Base-by-base conservation (phyloP, 2,329 filamentous ascomycete species). In the Claviceps sp. region DNA sequence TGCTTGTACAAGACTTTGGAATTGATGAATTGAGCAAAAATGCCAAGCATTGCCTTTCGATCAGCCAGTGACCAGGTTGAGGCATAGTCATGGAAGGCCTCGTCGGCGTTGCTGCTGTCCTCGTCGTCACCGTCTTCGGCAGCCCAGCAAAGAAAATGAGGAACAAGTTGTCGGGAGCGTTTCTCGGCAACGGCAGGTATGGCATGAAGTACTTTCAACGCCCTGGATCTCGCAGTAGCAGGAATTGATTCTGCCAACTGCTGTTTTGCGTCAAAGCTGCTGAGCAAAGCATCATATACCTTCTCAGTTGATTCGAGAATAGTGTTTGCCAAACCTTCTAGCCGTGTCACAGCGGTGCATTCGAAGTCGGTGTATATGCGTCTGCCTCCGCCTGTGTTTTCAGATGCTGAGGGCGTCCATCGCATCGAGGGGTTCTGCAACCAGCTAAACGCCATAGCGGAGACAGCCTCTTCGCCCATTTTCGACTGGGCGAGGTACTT, bases 1-100 rank as follows among this genome's bases (percentile, higher is more conserved):
- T 85, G 79, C 61, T 82, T 85, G 66, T 82, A 97, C 4, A 98
- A 72, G 1, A 89, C 89, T 60, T 77, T 86, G 0, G 93, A 89
- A 62, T 98, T 98, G 48, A 77, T 72, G 62, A 97, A 97, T 56
- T 89, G 82, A 0, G 86, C 79, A 62, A 98, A 89, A 5, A 98
- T 74, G 1, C 77, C 77, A 37, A 98, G 75, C 62, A 96, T 81
- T 1, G 84, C 78, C 63, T 95, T 91, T 57, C 91, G 85, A 63
- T 98, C 93, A 54, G 81, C 81, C 52, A 89, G 72, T 22, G 79
- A 78, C 86, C 88, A 93, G 52, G 74, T 70, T 26, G 66, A 66
- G 8, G 64, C 58, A 34, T 70, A 63, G 26, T 55, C 54, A 22
- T 69, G 67, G 54, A 50, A 26, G 11, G 36, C 37, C 9, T 71